Evolutionary conservation across 495 filamentous ascomycete species (phyloP).

Genomic region (Rhizodiscina lignyota): DNA sequence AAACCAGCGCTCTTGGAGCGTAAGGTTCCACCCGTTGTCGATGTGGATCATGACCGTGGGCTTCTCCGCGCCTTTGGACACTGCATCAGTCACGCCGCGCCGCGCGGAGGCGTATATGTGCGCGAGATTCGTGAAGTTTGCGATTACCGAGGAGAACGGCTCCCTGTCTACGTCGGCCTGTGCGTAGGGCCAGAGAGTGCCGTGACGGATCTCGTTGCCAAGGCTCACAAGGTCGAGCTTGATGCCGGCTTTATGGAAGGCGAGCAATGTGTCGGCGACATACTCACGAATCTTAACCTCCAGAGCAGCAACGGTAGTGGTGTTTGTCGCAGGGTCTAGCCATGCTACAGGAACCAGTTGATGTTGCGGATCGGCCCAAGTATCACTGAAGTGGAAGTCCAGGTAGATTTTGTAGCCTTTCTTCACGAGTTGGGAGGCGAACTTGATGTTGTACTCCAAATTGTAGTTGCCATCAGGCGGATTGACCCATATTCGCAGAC

Average conservation of each 20-base stretch:
- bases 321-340: constrained; percentile 19
- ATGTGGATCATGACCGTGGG: constrained; percentile 30
- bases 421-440: constrained; percentile 46
- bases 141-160: constrained; percentile 10
- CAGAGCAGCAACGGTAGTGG: constrained; percentile 17
- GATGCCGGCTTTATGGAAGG: constrained; percentile 19
- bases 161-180: constrained; percentile 19
- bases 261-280: constrained; percentile 22
- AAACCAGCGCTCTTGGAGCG: constrained; percentile 28
- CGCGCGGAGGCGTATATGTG: constrained; percentile 21
- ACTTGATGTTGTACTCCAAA: constrained; percentile 49
- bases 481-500: constrained; percentile 60
- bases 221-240: constrained; percentile 22
- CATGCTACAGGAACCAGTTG: too few species aligned
- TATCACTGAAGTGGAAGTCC: constrained; percentile 57
- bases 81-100: constrained; percentile 22
- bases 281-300: constrained; percentile 17
- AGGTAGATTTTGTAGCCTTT: constrained; percentile 48
- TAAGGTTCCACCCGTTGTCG: constrained; percentile 29
- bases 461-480: constrained; percentile 47
- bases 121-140: constrained; percentile 22
- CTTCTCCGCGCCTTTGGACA: constrained; percentile 12
- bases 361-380: too few species aligned
- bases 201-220: constrained; percentile 30
- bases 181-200: constrained; percentile 28